Conservation (phyloP, 768 basidiomycete species). For the Psilocybe subaeruginosa region DNA sequence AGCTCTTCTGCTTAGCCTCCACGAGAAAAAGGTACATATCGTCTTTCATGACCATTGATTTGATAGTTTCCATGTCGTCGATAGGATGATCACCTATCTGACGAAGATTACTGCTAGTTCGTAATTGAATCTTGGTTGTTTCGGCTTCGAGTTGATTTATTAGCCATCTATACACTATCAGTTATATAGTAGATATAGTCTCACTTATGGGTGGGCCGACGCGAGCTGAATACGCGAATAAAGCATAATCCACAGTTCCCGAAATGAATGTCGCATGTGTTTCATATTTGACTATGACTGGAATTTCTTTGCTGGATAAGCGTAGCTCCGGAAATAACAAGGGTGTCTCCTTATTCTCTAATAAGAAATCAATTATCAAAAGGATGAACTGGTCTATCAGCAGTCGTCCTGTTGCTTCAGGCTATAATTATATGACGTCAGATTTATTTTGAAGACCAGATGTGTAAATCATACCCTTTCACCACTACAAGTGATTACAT, state of each 20-base stretch:
- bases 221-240: background rate
- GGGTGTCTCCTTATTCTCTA: background rate
- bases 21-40: background rate
- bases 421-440: background rate
- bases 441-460: background rate
- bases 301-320: background rate
- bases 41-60: background rate
- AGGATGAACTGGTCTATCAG: slow-evolving; percentile 1
- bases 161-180: background rate
- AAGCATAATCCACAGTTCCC: background rate
- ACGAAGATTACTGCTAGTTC: background rate
- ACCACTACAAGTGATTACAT: background rate
- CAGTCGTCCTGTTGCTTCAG: background rate
- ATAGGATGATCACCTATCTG: background rate
- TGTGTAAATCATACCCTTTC: background rate
- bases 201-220: background rate
- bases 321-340: background rate
- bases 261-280: background rate
- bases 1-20: background rate
- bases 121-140: background rate
- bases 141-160: background rate
- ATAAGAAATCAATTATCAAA: background rate
- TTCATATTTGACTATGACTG: background rate
- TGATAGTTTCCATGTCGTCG: background rate
- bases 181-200: background rate